These are phyloP conservation scores for Chloranthus sessilifolius DNA, from an alignment of 164 flowering plant species.

Conservation along the genomic window DNA sequence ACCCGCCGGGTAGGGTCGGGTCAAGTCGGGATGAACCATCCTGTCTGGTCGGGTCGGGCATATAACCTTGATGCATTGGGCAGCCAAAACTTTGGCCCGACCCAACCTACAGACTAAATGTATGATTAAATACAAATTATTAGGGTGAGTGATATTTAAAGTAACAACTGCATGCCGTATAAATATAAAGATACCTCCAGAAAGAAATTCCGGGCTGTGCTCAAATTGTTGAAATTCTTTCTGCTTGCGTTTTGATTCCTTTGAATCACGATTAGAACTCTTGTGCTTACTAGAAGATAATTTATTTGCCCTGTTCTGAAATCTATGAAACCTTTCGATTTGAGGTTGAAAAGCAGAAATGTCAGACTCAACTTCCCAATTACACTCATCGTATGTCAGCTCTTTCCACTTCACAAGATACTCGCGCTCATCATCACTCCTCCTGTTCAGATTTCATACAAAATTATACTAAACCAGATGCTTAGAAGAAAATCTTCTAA, in stretches of 20 bases:
- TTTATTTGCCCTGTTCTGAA: constrained; percentile 46
- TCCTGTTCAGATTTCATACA: constrained; percentile 37
- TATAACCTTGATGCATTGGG: no score
- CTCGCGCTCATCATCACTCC: constrained; percentile 61
- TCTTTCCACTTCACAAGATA: constrained; percentile 96
- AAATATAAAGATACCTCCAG: constrained; percentile 61
- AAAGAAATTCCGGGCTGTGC: constrained; percentile 76
- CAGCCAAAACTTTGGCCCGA: no score
- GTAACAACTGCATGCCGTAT: neutral
- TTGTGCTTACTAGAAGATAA: constrained; percentile 46
- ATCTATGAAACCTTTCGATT: constrained; percentile 61
- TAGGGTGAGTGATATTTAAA: no score
- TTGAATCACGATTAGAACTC: constrained; percentile 34
- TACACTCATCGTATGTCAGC: constrained; percentile 87
- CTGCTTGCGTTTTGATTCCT: constrained; percentile 46
- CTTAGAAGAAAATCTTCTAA: neutral
- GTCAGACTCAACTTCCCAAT: constrained; percentile 87
- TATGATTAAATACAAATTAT: no score
- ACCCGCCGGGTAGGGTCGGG: no score
- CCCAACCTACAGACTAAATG: no score
- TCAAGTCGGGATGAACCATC: no score
- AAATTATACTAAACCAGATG: neutral
- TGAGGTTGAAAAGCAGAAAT: constrained; percentile 80
- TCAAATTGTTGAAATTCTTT: constrained; percentile 90
- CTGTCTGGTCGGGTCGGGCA: no score